phyloP scores from a whole-genome alignment of 441 rosid species.

The Adansonia rubrostipa region DNA sequence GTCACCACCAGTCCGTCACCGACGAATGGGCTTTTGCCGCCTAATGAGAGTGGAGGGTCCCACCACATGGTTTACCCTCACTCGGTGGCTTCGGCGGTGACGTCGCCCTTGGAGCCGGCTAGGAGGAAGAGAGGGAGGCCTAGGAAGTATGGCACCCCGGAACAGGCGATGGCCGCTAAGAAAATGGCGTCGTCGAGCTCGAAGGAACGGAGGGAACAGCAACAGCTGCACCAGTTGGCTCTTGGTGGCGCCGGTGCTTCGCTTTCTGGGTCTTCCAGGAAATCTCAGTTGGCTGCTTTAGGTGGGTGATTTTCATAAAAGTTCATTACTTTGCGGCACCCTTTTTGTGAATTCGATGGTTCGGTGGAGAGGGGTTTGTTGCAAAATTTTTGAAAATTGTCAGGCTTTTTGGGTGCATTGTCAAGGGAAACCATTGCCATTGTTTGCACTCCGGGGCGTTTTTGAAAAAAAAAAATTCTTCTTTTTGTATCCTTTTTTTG shows the following conservation, averaged over 20 bases:
- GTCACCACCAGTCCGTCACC: conserved; percentile 34
- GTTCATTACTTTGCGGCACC: background rate
- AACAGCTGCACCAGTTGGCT: conserved; percentile 29
- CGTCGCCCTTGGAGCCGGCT: conserved; percentile 52
- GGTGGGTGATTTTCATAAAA: conserved; percentile 41
- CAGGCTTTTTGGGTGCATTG: background rate
- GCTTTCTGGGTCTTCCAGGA: conserved; percentile 49
- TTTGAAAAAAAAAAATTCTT: background rate
- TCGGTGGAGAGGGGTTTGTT: no score
- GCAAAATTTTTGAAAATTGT: background rate
- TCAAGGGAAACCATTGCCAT: background rate
- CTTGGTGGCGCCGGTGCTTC: conserved; percentile 46
- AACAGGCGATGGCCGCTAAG: conserved; percentile 83
- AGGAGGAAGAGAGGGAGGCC: conserved; percentile 83
- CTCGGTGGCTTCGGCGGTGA: conserved; percentile 67
- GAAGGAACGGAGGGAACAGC: conserved; percentile 51
- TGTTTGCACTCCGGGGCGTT: background rate
- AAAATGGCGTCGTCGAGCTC: conserved; percentile 62
- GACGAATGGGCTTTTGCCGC: conserved; percentile 57
- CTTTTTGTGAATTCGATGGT: background rate
- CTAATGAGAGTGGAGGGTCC: conserved; percentile 31
- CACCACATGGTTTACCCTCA: conserved; percentile 63
- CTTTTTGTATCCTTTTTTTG: no score
- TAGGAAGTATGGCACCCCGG: conserved; percentile 85
- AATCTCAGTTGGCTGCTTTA: conserved; percentile 54